Base-by-base conservation (phyloP, 2,329 filamentous ascomycete genomes). In the Exophiala spinifera region DNA sequence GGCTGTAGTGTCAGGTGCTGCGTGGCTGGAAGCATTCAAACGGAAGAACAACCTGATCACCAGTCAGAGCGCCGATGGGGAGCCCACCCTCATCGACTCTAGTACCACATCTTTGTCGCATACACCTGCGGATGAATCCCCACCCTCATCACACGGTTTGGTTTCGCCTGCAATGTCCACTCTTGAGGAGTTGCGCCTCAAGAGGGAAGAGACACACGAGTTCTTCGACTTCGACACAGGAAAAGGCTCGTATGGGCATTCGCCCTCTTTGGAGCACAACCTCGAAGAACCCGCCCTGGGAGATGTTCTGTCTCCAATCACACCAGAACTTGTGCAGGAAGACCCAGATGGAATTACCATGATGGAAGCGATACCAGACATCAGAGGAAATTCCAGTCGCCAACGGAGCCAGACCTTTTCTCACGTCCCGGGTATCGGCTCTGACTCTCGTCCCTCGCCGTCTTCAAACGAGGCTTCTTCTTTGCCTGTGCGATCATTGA, bases 21-120 rank as follows among this genome's bases (percentile, higher is more conserved):
- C 79, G 62, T 96, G 92, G 91, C 79, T 97, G 31, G 90, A 96
- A 66, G 95, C 94, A 69, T 97, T 97, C 77, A 96, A 96, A 76
- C 84, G 90, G 68, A 96, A 92, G 74, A 87, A 95, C 69, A 84
- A 80, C 60, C 67, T 86, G 10, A 70, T 76, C 62, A 76, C 42
- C 15, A 21, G 72, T n/a, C 80, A 80, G 20, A 79, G 81, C 51
- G 74, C 81, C 59, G 81, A 79, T 59, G 76, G 70, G 31, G 76
- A 56, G 33, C 51, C 51, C 17, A 56, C 49, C 13, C 37, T 57
- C 15, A 37, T 55, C 34, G 57, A 76, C 39, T 82, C 80, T 15
- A 79, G 78, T 3, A 72, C 74, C 21, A 67, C 82, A 23, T 84
- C 81, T 15, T 77, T 76, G 52, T 77, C 78, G 43, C 81, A 87